A percentile compares a stretch with the other conserved stretches of the same genome.
These are phyloP conservation scores for Kodamaea jinghongensis DNA, from an alignment of 805 yeast species.

Conservation along the genomic window DNA sequence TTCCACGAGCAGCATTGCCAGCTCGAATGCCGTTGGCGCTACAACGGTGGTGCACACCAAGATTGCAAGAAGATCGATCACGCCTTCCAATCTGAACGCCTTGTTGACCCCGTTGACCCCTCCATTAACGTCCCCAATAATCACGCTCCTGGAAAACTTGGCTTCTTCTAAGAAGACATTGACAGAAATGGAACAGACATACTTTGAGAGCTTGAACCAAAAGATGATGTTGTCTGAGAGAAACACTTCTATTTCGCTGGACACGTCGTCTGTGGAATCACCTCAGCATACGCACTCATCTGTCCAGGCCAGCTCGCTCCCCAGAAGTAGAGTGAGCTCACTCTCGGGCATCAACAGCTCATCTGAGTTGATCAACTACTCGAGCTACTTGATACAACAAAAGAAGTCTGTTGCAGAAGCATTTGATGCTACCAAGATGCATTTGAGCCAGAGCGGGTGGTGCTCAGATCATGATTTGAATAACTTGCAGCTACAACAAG, in stretches of 20 bases:
- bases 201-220: constrained; percentile 25
- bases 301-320: background rate
- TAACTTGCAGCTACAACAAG: constrained; percentile 38
- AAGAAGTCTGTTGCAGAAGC: constrained; percentile 33
- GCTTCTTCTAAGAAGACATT: constrained; percentile 25
- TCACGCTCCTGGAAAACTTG: constrained; percentile 38
- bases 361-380: constrained; percentile 29
- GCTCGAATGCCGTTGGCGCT: constrained; percentile 8
- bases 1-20: constrained; percentile 9
- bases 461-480: constrained; percentile 41
- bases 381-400: constrained; percentile 31
- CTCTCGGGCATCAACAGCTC: constrained; percentile 24
- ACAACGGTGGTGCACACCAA: constrained; percentile 5
- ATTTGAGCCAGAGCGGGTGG: constrained; percentile 40
- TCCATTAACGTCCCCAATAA: constrained; percentile 36
- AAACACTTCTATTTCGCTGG: constrained; percentile 5
- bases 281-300: background rate
- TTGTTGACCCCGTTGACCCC: constrained; percentile 32
- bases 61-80: constrained; percentile 16
- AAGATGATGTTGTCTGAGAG: constrained; percentile 4
- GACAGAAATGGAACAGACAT: constrained; percentile 33
- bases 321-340: constrained; percentile 13
- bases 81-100: constrained; percentile 18
- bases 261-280: constrained; percentile 1
- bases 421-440: constrained; percentile 29